phyloP scores from a whole-genome alignment of 2,329 filamentous ascomycete species.

The Penicillium rolfsii region DNA sequence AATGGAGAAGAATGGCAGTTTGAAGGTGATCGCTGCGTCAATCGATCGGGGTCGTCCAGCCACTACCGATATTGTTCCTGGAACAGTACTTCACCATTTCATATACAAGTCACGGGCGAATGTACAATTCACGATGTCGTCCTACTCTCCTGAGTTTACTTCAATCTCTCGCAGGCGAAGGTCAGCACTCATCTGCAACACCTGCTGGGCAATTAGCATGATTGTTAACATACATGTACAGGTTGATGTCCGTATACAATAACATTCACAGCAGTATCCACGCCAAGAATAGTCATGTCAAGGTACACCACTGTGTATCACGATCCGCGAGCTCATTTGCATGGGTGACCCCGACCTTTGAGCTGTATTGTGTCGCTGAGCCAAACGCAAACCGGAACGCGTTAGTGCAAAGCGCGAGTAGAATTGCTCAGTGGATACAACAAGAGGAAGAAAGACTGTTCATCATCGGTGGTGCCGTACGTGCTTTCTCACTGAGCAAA shows the following conservation, averaged over 20 bases:
- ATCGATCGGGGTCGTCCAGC: conserved; percentile 71
- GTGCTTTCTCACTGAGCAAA: conserved; percentile 18
- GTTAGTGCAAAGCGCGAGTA: conserved; percentile 83
- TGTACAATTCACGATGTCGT: conserved; percentile 93
- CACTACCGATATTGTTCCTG: conserved; percentile 76
- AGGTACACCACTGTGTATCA: conserved; percentile 78
- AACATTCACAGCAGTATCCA: conserved; percentile 84
- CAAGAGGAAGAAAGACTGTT: conserved; percentile 92
- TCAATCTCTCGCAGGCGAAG: conserved; percentile 65
- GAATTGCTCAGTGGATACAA: conserved; percentile 87
- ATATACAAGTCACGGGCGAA: conserved; percentile 93
- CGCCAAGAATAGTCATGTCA: conserved; percentile 78
- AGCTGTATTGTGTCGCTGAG: conserved; percentile 92
- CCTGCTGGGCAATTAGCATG: neutral
- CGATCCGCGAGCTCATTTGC: conserved; percentile 79
- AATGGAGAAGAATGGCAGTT: conserved; percentile 73
- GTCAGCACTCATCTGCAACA: conserved; percentile 36
- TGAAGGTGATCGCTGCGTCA: conserved; percentile 73
- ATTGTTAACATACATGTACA: conserved; percentile 30
- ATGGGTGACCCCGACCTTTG: conserved; percentile 89
- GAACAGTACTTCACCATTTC: conserved; percentile 83
- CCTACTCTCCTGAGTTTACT: conserved; percentile 70
- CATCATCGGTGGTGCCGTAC: conserved; percentile 93
- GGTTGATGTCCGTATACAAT: conserved; percentile 81
- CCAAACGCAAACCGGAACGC: conserved; percentile 65